A percentile compares a stretch with the other conserved stretches of the same genome.
These are phyloP conservation scores for Cordyceps tenuipes DNA, from an alignment of 2,329 filamentous ascomycete genomes.

Conservation along the genomic window DNA sequence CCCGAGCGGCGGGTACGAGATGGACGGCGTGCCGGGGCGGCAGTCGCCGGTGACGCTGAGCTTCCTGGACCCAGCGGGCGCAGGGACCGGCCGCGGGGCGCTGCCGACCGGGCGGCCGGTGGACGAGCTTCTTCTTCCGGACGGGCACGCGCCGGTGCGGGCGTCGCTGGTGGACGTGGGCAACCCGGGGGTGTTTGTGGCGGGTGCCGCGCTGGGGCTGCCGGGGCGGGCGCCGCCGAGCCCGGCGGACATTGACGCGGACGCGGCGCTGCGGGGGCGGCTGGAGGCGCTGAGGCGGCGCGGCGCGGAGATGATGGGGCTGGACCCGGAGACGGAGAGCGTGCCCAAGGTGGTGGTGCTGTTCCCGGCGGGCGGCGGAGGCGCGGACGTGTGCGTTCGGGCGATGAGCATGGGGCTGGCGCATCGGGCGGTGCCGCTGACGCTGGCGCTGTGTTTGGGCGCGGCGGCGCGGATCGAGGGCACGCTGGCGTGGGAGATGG, in stretches of 20 bases:
- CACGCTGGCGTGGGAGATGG: conserved; percentile 26
- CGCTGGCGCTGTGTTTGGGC: conserved; percentile 43
- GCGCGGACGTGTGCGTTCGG: conserved; percentile 34
- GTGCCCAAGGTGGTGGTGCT: conserved; percentile 54
- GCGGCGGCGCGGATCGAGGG: conserved; percentile 39
- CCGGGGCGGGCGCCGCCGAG: conserved; percentile 40
- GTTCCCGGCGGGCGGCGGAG: conserved; percentile 29
- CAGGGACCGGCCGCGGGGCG: conserved; percentile 46
- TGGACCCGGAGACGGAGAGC: conserved; percentile 37
- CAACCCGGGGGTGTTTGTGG: conserved; percentile 57
- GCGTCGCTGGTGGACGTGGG: conserved; percentile 55
- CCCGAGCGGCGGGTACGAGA: conserved; percentile 43
- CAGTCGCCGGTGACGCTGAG: conserved; percentile 49
- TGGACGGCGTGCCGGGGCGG: conserved; percentile 56
- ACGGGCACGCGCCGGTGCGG: no score
- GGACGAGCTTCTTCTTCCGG: no score
- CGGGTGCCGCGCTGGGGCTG: conserved; percentile 11
- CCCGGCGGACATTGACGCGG: conserved; percentile 44
- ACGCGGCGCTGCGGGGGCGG: conserved; percentile 32
- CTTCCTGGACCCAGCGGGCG: conserved; percentile 54
- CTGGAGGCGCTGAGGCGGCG: conserved; percentile 49
- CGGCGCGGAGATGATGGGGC: conserved; percentile 53
- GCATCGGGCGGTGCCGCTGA: conserved; percentile 48
- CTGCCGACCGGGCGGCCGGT: conserved; percentile 43
- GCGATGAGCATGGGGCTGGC: conserved; percentile 48